phyloP scores from a whole-genome alignment of 352 stramenopile species.

The Phytopythium aichiense region DNA sequence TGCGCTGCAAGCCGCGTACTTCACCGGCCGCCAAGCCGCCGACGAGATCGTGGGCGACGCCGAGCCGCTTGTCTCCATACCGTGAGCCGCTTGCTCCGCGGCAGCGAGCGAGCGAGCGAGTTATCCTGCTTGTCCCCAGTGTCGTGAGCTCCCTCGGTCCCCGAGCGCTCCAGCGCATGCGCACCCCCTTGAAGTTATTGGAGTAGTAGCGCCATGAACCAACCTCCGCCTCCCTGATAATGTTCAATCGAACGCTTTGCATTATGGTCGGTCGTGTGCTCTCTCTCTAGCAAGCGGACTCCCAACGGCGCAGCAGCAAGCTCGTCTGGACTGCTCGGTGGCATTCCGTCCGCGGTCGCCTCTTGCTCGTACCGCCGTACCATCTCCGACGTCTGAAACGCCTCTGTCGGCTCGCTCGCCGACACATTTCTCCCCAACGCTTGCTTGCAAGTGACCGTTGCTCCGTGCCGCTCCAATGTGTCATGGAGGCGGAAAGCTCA shows the following conservation, averaged over 20 bases:
- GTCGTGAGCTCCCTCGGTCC: not conserved
- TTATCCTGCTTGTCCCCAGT: not conserved
- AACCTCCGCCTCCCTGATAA: conserved; percentile 4
- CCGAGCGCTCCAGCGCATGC: not conserved
- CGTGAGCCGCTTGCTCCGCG: not conserved
- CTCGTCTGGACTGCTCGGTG: too few species aligned
- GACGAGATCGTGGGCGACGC: conserved; percentile 15
- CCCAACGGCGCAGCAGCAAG: too few species aligned
- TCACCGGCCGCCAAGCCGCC: conserved; percentile 41
- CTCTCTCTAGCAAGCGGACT: too few species aligned
- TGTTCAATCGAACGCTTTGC: conserved; percentile 5
- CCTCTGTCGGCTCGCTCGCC: not conserved
- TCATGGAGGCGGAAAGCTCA: too few species aligned
- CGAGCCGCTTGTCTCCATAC: conserved; percentile 4
- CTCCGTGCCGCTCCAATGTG: not conserved
- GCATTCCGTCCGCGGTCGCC: too few species aligned
- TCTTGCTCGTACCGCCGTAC: too few species aligned
- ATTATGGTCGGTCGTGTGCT: too few species aligned
- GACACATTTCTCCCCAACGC: not conserved
- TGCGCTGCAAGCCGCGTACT: conserved; percentile 56
- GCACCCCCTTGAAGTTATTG: conserved; percentile 8
- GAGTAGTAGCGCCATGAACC: conserved; percentile 1
- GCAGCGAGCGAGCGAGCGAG: not conserved
- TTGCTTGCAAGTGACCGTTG: not conserved
- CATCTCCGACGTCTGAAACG: too few species aligned